Base-by-base conservation (phyloP, 1,284 basidiomycete species). In the Porodaedalea pini region DNA sequence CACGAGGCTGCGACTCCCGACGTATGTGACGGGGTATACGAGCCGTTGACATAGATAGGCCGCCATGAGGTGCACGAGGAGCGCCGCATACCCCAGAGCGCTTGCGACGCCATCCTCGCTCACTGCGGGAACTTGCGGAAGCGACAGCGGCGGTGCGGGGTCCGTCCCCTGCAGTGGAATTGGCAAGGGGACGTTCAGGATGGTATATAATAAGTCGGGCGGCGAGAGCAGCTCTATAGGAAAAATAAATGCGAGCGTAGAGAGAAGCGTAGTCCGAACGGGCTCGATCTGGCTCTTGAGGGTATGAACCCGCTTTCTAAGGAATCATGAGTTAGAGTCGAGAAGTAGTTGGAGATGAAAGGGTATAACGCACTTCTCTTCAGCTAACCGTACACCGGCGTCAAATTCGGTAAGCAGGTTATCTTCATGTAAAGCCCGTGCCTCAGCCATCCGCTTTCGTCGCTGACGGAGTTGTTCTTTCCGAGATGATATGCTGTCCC, bases 1-100 rank as follows among this genome's bases (percentile, higher is more conserved):
- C 59, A 98, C 90, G 62, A 94, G 72, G 71, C 92, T 95, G 58
- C 89, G 78, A 63, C 92, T 95, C 4, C 92, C 93, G 51, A 92
- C 80, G 68, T 85, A 94, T 23, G 89, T 94, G 56, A 98, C 80
- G 25, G 94, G 92, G 74, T 98, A 98, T 6, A 90, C 80, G 41
- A 97, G 73, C n/a, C 79, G 76, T 59, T 85, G 85, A 1, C 85
- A 86, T 60, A 90, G 75, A 64, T 96, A 92, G n/a, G 80, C 78
- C 0, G 90, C 84, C 47, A 97, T 76, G 11, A 94, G 74, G 54
- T 92, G 87, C 39, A 94, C 79, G 2, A 93, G 79, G 67, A 94
- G 87, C 0, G 92, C 94, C 0, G 86, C 90, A 68, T 89, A 94
- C 2, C 94, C 94, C 19, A 98, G 75, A 2, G 94, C 90, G 3